These are phyloP conservation scores for Cyclotella sp. DNA, from an alignment of 108 stramenopile genomes.

Conservation along the genomic window DNA sequence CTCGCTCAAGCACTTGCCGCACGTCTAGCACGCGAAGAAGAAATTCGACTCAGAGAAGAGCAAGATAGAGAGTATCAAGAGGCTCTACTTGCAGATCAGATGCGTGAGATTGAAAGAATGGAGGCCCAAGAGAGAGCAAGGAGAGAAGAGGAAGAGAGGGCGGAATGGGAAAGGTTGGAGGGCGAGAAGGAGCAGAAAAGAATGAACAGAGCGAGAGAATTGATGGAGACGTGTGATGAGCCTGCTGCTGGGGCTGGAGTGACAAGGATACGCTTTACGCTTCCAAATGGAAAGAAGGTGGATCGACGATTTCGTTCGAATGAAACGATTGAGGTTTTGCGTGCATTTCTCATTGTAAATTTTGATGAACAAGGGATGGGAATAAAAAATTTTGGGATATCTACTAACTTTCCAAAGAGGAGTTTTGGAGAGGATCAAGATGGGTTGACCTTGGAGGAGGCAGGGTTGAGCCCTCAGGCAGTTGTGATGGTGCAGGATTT, in stretches of 20 bases:
- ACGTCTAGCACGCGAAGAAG: slow-evolving; percentile 75
- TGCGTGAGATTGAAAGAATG: slow-evolving; percentile 43
- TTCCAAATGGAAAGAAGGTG: slow-evolving; percentile 80
- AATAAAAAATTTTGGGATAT: slow-evolving; percentile 67
- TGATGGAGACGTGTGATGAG: slow-evolving; percentile 41
- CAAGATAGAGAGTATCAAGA: slow-evolving; percentile 88
- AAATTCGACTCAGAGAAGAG: slow-evolving; percentile 67
- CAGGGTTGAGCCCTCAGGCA: slow-evolving; percentile 76
- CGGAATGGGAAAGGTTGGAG: slow-evolving; percentile 32
- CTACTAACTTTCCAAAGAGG: slow-evolving; percentile 79
- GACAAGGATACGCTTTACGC: slow-evolving; percentile 69
- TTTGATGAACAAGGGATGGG: slow-evolving; percentile 70
- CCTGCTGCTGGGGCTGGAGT: slow-evolving; percentile 45
- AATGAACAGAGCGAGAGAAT: slow-evolving; percentile 50
- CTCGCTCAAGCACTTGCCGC: slow-evolving; percentile 59
- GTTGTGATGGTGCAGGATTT: slow-evolving; percentile 91
- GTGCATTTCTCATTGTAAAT: slow-evolving; percentile 75
- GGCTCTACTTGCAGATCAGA: slow-evolving; percentile 75
- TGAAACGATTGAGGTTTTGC: slow-evolving; percentile 66
- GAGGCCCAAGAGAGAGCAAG: slow-evolving; percentile 49
- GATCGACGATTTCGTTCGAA: slow-evolving; percentile 72
- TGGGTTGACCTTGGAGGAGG: slow-evolving; percentile 69
- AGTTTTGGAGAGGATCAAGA: slow-evolving; percentile 59
- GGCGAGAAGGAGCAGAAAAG: slow-evolving; percentile 50
- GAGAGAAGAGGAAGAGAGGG: slow-evolving; percentile 55